Evolutionary conservation across 2,329 filamentous ascomycete genomes (phyloP).

Genomic region (Exophiala bonariae): DNA sequence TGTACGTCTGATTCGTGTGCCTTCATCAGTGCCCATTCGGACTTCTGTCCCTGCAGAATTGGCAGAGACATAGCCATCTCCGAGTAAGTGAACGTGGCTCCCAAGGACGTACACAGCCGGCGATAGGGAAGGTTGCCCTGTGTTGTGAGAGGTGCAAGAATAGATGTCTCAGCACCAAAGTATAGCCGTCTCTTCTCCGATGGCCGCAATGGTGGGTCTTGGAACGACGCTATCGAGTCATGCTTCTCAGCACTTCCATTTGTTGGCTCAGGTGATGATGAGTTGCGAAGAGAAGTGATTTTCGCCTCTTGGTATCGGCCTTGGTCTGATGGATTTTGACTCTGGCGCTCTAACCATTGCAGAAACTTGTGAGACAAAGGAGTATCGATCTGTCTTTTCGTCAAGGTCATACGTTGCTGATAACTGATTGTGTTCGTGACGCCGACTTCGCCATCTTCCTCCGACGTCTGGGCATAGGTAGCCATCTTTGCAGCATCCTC

Average conservation of each 20-base stretch:
- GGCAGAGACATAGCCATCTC: slow-evolving; percentile 97
- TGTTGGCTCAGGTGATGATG: slow-evolving; percentile 30
- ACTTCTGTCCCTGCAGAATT: slow-evolving; percentile 82
- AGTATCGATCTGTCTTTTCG: slow-evolving; percentile 69
- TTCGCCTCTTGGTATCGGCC: slow-evolving; percentile 45
- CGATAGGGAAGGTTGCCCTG: slow-evolving; percentile 96
- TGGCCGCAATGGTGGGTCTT: slow-evolving; percentile 82
- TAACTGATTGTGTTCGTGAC: slow-evolving; percentile 74
- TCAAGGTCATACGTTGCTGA: slow-evolving; percentile 71
- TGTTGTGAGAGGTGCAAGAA: slow-evolving; percentile 91
- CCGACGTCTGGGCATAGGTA: slow-evolving; percentile 10
- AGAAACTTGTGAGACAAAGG: slow-evolving; percentile 74
- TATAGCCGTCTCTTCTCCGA: slow-evolving; percentile 94
- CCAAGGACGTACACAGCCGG: slow-evolving; percentile 82
- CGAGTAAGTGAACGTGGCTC: slow-evolving; percentile 91
- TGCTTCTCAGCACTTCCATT: slow-evolving; percentile 46
- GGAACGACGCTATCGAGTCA: slow-evolving; percentile 76
- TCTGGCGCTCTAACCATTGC: slow-evolving; percentile 72
- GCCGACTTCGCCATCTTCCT: slow-evolving; percentile 52
- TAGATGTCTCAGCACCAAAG: slow-evolving; percentile 89
- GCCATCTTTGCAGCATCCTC: slow-evolving; percentile 45
- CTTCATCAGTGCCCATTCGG: slow-evolving; percentile 94
- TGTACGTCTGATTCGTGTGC: slow-evolving; percentile 80
- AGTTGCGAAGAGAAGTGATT: slow-evolving; percentile 19
- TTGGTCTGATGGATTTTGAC: slow-evolving; percentile 35